phyloP scores from a whole-genome alignment of 2,329 filamentous ascomycete species.

The Arthrobotrys iridis region DNA sequence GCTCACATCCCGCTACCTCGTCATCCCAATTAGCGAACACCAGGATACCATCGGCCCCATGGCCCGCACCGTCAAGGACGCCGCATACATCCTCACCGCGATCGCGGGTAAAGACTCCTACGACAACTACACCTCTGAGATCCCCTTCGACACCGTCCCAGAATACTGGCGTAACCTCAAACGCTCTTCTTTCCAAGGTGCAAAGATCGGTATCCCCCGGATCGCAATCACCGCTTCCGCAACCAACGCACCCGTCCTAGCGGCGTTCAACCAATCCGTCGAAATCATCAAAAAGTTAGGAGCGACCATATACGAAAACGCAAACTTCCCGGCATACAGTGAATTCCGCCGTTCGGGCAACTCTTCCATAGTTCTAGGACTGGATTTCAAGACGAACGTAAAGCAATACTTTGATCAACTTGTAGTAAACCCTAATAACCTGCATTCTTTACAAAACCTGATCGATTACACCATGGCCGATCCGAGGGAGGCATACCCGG shows the following conservation, averaged over 20 bases:
- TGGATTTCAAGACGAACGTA: conserved; percentile 47
- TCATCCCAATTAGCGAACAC: conserved; percentile 73
- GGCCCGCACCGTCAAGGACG: conserved; percentile 75
- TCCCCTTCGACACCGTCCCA: conserved; percentile 35
- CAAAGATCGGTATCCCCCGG: conserved; percentile 42
- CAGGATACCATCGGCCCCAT: conserved; percentile 77
- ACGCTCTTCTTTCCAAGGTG: conserved; percentile 29
- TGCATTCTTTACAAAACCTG: conserved; percentile 21
- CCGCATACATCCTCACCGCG: conserved; percentile 72
- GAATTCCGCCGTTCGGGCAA: conserved; percentile 11
- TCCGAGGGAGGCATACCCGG: conserved; percentile 34
- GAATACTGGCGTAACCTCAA: conserved; percentile 37
- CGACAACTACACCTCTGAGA: conserved; percentile 72
- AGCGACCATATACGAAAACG: conserved; percentile 33
- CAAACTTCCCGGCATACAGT: conserved; percentile 19
- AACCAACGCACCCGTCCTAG: neutral
- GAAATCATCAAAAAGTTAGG: conserved; percentile 31
- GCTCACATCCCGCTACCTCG: conserved; percentile 70
- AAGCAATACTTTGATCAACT: conserved; percentile 39
- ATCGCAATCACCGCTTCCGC: conserved; percentile 4
- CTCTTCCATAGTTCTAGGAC: neutral
- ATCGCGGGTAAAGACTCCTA: conserved; percentile 73
- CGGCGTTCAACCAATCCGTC: conserved; percentile 20
- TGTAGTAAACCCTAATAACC: conserved; percentile 27
- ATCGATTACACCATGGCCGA: conserved; percentile 35